Evolutionary conservation across 2,329 filamentous ascomycete species (phyloP), one percentile per base, ranked within the genome.

Genomic region (Lizonia empirigonia): DNA sequence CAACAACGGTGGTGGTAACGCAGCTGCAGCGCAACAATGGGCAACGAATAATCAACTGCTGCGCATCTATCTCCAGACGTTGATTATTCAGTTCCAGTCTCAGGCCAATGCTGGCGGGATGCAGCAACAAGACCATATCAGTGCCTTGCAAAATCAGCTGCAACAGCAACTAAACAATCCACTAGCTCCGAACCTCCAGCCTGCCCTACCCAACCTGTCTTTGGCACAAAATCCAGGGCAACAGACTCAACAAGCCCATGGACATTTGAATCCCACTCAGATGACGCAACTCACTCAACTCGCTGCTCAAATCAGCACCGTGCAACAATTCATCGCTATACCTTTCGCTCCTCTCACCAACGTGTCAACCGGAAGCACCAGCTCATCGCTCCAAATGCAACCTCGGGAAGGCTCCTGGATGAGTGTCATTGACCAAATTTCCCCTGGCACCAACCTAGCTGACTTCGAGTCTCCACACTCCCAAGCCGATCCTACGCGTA

Each of bases 381-480:
- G 41, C n/a, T 40, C 53, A 36, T 68, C 74, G 46, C 75, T 67
- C 52, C 67, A 69, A 23, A 53, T 64, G 12, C 57, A 39, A 23
- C 69, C 71, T 33, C 74, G 80, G 29, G 56, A 61, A 35, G 77
- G 78, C 8, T 81, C 78, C 13, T 84, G 82, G 82, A 65, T 77
- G 16, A 63, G 75, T 7, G 59, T 81, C 19, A 75, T 84, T 44
- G 75, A 83, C 56, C 64, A 59, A 9, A 74, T 83, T 39, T 82
- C 78, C 0, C 80, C 81, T 2, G 77, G 78, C 12, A 65, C 62
- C 2, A 78, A 74, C 13, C 68, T 80, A 24, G 63, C 63, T 33
- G 72, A 77, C 51, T 74, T 78, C 29, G 70, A 74, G 12, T 67
- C 73, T 19, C 55, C 63, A 7, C 63, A 68, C 42, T 74, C 73